Base-by-base conservation (phyloP, 768 basidiomycete species). In the Podaxis sp. region DNA sequence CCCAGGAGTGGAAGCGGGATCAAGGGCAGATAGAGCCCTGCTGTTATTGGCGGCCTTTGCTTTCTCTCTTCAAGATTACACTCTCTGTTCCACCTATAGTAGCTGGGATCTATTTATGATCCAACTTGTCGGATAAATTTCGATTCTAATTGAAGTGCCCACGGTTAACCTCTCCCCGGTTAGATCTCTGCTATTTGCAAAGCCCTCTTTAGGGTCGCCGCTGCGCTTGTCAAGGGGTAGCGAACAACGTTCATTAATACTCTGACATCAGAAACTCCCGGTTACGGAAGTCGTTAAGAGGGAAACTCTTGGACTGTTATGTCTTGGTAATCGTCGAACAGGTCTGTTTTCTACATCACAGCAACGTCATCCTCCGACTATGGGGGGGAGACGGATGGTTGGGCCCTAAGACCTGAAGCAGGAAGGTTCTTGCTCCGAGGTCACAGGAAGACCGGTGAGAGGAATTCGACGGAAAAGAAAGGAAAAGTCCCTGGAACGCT, bases 391-490 rank as follows among this genome's bases (percentile, higher is more conserved):
- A 59, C 30, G 44, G 19, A 55, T 17, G 33, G 42, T 38, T 49
- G 46, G 61, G 28, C 33, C 53, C 53, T 22, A 55, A 55, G 42
- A 36, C n/a, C 42, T 54, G 52, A 52, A 54, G 26, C n/a, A 46
- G 53, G 53, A 55, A 48, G 19, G 42, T 62, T 62, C 61, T 62
- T 46, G 61, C 44, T 62, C 61, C 61, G 61, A 48, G 61, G 61
- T 62, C 53, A 55, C 36, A 62, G 61, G 53, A 52, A 55, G 54
- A 46, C 44, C 61, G 61, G 61, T 62, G 61, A 62, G 61, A 62
- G 61, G 55, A 62, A 48, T 38, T 62, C 53, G 53, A 62, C 61
- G 52, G 38, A 62, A 62, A 62, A 42, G 52, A 62, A 55, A 62
- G 53, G 49, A 46, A 46, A 46, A 19, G 61, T 48, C 61, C 40